phyloP scores from a whole-genome alignment of 768 basidiomycete genomes.

The Cystofilobasidium macerans region DNA sequence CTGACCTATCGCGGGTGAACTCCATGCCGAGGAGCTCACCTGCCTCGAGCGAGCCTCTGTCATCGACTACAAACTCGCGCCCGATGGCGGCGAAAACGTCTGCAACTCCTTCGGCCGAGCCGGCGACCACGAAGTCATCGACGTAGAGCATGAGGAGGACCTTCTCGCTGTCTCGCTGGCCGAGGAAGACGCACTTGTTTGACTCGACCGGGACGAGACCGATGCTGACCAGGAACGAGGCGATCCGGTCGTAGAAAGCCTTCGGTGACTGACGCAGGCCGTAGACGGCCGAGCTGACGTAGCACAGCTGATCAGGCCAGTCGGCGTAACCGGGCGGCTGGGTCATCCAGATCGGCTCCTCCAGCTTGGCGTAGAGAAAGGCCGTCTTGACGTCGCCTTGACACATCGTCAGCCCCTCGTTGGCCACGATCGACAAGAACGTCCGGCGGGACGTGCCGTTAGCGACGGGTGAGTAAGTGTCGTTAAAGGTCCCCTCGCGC shows the following conservation, averaged over 20 bases:
- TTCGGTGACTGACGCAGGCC: background rate
- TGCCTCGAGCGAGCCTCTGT: background rate
- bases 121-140: conserved; percentile 7
- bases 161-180: background rate
- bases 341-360: background rate
- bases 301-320: background rate
- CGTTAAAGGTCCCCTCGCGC: too few species aligned
- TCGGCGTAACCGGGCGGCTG: background rate
- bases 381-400: background rate
- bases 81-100: background rate
- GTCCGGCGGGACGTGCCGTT: too few species aligned
- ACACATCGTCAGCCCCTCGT: background rate
- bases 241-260: background rate
- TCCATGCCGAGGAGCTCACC: background rate
- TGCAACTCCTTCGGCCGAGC: background rate
- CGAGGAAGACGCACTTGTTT: background rate
- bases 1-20: background rate
- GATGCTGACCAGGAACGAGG: background rate
- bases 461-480: too few species aligned
- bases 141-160: conserved; percentile 6
- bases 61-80: background rate
- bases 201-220: background rate
- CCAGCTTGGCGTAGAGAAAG: background rate
- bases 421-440: background rate
- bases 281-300: background rate